Evolutionary conservation across 2,329 filamentous ascomycete genomes (phyloP).

Genomic region (Penicillium sp.): DNA sequence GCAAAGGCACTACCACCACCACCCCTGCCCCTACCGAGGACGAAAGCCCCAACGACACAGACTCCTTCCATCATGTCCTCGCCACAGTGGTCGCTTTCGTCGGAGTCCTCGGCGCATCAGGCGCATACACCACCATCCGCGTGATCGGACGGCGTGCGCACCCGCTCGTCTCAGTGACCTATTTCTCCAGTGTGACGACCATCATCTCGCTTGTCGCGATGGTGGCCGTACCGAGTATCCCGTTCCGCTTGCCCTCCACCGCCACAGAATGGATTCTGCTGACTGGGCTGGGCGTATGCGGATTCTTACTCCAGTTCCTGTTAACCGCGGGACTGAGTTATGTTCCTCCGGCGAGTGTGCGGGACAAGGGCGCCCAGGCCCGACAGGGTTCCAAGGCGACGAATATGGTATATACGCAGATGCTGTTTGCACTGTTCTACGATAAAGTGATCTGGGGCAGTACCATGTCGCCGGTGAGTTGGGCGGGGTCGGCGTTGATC

Average conservation of each 20-base stretch:
- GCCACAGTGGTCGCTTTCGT: slow-evolving; percentile 68
- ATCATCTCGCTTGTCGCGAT: slow-evolving; percentile 61
- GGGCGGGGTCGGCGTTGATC: slow-evolving; percentile 58
- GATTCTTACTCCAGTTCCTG: slow-evolving; percentile 82
- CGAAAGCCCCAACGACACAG: slow-evolving; percentile 28
- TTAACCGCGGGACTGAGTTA: slow-evolving; percentile 69
- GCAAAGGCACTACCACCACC: slow-evolving; percentile 12
- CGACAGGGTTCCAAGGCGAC: slow-evolving; percentile 47
- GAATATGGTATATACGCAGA: slow-evolving; percentile 64
- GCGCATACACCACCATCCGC: slow-evolving; percentile 70
- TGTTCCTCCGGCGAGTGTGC: slow-evolving; percentile 51
- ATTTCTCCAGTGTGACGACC: slow-evolving; percentile 67
- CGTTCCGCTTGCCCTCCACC: slow-evolving; percentile 51
- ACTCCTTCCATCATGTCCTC: slow-evolving; percentile 60
- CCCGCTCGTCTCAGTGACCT: slow-evolving; percentile 78
- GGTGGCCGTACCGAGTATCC: slow-evolving; percentile 48
- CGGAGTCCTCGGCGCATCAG: slow-evolving; percentile 69
- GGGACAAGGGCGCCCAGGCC: slow-evolving; percentile 4
- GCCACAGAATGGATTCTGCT: slow-evolving; percentile 61
- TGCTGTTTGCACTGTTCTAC: slow-evolving; percentile 61
- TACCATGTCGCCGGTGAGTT: slow-evolving; percentile 52
- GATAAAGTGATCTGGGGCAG: slow-evolving; percentile 60
- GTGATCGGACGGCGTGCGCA: slow-evolving; percentile 76
- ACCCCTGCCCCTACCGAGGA: slow-evolving; percentile 13
- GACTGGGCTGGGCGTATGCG: slow-evolving; percentile 62